Evolutionary conservation across 768 basidiomycete genomes (phyloP), one percentile per base, ranked within the genome.

Genomic region (Candolleomyces eurysporus): DNA sequence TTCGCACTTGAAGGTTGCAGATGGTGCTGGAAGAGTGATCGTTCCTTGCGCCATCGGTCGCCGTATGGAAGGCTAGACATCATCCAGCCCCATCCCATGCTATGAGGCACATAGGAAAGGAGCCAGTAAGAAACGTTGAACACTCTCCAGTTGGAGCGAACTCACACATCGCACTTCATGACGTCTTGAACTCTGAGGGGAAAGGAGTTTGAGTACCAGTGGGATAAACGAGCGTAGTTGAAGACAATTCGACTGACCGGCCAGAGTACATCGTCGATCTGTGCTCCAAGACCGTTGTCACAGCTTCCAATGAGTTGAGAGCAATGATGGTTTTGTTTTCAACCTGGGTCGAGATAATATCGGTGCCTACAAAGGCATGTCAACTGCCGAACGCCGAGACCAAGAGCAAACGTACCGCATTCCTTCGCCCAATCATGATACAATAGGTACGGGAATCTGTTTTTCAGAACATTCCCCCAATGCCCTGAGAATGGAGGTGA

Each of bases 11-110:
- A 52, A 6, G 65, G 61, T 26, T 64, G 63, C 42, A 70, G 68
- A 49, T 70, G 61, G 46, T 68, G 57, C 3, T 66, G 64, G 48
- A 72, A 70, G 7, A 70, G 46, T 26, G 63, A 61, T 21, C 71
- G 46, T 3, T 66, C 61, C 13, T 68, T 63, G 51, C 62, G 65
- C 71, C 71, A 72, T 17, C 60, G 55, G 11, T 68, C 61, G 5
- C 68, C 68, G 49, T 72, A 72, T 0, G 61, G 61, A 62, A 69
- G 57, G 11, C 45, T 42, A 1, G 62, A 48, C 17, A 69, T 57
- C 5, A 71, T 48, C 65, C 65, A 69, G 16, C 60, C 59, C 55
- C 48, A 57, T 26, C 56, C 61, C 46, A 56, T 57, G 7, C 48
- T 61, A 17, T 32, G 26, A 26, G 26, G 26, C 26, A 26, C 26